phyloP scores from a whole-genome alignment of 305 asterid species.

The Ilex paraguariensis region DNA sequence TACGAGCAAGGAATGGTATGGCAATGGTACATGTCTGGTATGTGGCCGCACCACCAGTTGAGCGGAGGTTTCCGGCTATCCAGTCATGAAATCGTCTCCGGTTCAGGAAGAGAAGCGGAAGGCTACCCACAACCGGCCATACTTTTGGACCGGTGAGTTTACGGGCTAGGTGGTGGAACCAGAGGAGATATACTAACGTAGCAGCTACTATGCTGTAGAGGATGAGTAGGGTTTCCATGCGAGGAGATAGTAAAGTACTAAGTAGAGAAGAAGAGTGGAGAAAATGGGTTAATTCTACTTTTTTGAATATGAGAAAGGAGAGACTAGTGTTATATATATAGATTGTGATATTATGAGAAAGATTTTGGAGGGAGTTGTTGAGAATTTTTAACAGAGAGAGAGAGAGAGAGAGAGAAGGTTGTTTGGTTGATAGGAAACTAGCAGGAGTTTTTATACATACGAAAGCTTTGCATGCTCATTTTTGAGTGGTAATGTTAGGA shows the following conservation, averaged over 20 bases:
- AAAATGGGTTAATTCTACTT: not conserved
- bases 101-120: constrained; percentile 52
- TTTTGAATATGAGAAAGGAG: constrained; percentile 21
- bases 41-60: constrained; percentile 47
- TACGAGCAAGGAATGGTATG: constrained; percentile 55
- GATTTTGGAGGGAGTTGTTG: constrained; percentile 53
- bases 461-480: constrained; percentile 5
- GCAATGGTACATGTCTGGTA: constrained; percentile 71
- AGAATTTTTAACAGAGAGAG: constrained; percentile 16
- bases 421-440: constrained; percentile 38
- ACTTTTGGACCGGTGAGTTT: constrained; percentile 60
- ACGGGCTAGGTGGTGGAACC: constrained; percentile 52
- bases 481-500: no score
- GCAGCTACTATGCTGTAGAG: constrained; percentile 26
- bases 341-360: constrained; percentile 13
- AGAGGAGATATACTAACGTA: constrained; percentile 42
- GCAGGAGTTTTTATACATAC: constrained; percentile 10
- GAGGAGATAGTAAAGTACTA: not conserved
- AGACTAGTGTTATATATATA: constrained; percentile 11
- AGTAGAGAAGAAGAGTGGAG: not conserved
- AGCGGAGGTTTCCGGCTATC: constrained; percentile 57
- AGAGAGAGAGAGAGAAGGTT: constrained; percentile 15
- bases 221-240: constrained; percentile 30
- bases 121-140: constrained; percentile 67
- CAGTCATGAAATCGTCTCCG: constrained; percentile 65